Evolutionary conservation across 352 stramenopile genomes (phyloP).

Genomic region (Paralagenidium karlingii): DNA sequence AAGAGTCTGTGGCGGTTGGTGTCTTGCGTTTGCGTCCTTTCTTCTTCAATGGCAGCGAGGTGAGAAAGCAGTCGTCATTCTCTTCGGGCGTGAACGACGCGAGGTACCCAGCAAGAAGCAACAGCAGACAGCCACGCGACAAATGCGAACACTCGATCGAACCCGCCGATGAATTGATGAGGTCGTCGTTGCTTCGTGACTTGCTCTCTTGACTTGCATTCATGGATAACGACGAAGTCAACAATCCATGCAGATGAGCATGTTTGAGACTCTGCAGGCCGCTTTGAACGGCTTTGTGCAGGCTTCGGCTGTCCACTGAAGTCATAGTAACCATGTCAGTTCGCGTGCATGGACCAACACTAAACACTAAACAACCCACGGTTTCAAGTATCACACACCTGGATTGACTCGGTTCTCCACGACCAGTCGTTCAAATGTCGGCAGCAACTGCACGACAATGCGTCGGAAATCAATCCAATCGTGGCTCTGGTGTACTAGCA

Average conservation of each 20-base stretch:
- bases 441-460: slow-evolving; percentile 34
- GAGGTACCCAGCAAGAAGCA: slow-evolving; percentile 60
- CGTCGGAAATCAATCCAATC: slow-evolving; percentile 59
- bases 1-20: slow-evolving; percentile 14
- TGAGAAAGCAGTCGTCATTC: slow-evolving; percentile 56
- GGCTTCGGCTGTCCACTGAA: too few species aligned
- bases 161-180: slow-evolving; percentile 58
- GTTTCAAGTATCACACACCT: too few species aligned
- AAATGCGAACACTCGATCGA: slow-evolving; percentile 29
- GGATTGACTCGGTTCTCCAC: background rate
- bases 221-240: slow-evolving; percentile 6
- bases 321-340: too few species aligned
- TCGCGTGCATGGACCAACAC: too few species aligned
- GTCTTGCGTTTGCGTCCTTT: slow-evolving; percentile 28
- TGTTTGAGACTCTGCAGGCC: too few species aligned
- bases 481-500: slow-evolving; percentile 29
- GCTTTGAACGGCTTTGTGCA: too few species aligned
- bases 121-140: slow-evolving; percentile 47
- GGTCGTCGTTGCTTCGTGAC: slow-evolving; percentile 23
- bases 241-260: too few species aligned
- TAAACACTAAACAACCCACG: too few species aligned
- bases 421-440: slow-evolving; percentile 15
- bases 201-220: slow-evolving; percentile 10
- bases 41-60: slow-evolving; percentile 27
- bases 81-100: slow-evolving; percentile 76